Base-by-base conservation (phyloP, 768 basidiomycete genomes). In the Russula lepida region DNA sequence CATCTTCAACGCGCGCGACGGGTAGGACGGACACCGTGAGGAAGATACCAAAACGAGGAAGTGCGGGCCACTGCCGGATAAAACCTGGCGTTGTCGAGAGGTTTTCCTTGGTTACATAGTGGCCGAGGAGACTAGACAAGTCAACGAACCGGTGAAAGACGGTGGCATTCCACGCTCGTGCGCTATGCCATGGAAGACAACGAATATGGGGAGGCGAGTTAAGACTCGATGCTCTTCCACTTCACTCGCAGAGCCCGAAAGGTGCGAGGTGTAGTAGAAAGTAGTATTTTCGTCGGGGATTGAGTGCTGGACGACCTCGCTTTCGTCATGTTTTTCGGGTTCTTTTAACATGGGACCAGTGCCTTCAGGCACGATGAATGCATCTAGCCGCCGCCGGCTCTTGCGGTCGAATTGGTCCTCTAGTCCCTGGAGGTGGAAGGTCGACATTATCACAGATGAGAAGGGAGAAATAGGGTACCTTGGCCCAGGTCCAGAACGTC, bases 1-100 rank as follows among this genome's bases (percentile, higher is more conserved):
- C 76, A 1, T 67, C 54, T 0, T 77, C 68, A 11, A 87, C 78
- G 49, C 77, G 75, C 4, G 84, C 75, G 6, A 78, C 69, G 6
- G 83, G 80, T 5, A 82, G 74, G 35, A 83, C 71, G 32, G 76
- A 76, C 32, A 84, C 79, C 0, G 84, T 82, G 17, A 87, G 74
- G 72, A 88, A 88, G 39, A 88, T 78, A 81, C 85, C 79, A 28
- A 87, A 78, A 3, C 78, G 75, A 35, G 86, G 86, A n/a, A 89
- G 75, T 19, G 84, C 79, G 23, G 85, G 85, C 82, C 84, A 84
- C 67, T 82, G 84, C 4, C 80, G 77, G 32, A 86, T 73, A 69
- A 86, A 84, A 1, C 80, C 82, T 76, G 51, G 23, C 32, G 39
- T 3, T 2, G 19, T 58, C 23, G 30, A 21, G 12, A 52, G 6